Evolutionary conservation across 805 yeast genomes (phyloP), one percentile per base, ranked within the genome.

Genomic region (Jamesozyma spencerorum): DNA sequence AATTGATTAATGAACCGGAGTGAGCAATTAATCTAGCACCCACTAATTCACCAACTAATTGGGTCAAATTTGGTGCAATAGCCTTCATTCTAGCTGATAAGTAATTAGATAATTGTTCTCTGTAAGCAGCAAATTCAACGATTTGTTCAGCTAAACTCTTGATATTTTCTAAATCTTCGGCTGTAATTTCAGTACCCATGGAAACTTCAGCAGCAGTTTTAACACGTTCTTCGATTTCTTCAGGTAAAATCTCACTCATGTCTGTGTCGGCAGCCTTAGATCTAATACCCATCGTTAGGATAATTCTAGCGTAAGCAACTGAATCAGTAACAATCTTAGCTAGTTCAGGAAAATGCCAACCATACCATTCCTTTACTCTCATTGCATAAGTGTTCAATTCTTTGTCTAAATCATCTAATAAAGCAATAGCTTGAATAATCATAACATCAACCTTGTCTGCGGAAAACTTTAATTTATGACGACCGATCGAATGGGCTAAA

Each of bases 361-460:
- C 98, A 70, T 92, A 92, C 98, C 98, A 92, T 71, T 92, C 98
- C 71, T 90, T 92, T 69, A 90, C 79, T 72, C 98, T 81, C 98
- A 92, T 92, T 52, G 97, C 95, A 58, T 90, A 92, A 39, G 97
- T 92, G 71, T 92, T 92, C 57, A 92, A 76, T 67, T 92, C 98
- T 70, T 92, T 92, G 71, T 92, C 98, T 57, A 92, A 75, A 60
- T 92, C 97, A 58, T 92, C 98, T 59, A 92, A 75, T 51, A 92
- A 72, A 17, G 97, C 96, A 68, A 92, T 92, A 44, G 98, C 98
- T 72, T 92, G 98, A 49, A 92, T 94, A 63, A 92, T 90, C 98
- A 92, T 92, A 49, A 94, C 90, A 69, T 92, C 98, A 44, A 92
- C 98, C 70, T 92, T 92, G 65, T 92, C 98, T 47, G 97, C 95